Conservation (phyloP, 2,329 filamentous ascomycete genomes). For the Sarocladium strictum region DNA sequence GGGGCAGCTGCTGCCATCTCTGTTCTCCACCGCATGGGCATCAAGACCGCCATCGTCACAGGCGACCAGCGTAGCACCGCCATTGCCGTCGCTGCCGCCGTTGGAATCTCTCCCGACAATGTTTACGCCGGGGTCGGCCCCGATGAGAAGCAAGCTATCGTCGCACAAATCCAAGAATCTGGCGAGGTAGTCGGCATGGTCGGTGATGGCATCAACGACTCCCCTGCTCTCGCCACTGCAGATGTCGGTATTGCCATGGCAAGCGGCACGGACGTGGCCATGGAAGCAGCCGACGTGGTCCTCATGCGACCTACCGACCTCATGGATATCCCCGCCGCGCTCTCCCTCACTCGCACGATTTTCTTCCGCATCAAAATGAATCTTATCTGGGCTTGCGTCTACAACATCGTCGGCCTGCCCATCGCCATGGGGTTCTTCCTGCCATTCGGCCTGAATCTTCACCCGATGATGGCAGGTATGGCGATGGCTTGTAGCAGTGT, state of each 20-base stretch:
- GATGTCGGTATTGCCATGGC: constrained; percentile 90
- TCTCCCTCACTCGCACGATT: constrained; percentile 76
- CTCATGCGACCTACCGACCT: constrained; percentile 90
- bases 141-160: constrained; percentile 82
- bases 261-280: constrained; percentile 90
- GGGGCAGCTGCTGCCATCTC: constrained; percentile 75
- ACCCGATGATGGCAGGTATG: constrained; percentile 89
- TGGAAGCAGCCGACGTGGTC: constrained; percentile 94
- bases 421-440: constrained; percentile 97
- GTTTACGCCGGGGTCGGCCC: constrained; percentile 87
- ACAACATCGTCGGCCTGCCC: constrained; percentile 85
- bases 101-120: constrained; percentile 70
- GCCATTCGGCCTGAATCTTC: constrained; percentile 79
- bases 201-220: constrained; percentile 97
- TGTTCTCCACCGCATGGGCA: constrained; percentile 76
- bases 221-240: constrained; percentile 85
- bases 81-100: constrained; percentile 70
- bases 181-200: constrained; percentile 91
- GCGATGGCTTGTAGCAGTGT: constrained; percentile 92
- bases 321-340: constrained; percentile 83
- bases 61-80: constrained; percentile 86
- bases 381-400: constrained; percentile 84
- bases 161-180: constrained; percentile 66
- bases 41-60: constrained; percentile 87
- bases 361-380: constrained; percentile 94